Base-by-base conservation (phyloP, 768 basidiomycete species). In the Boletus coccyginus region DNA sequence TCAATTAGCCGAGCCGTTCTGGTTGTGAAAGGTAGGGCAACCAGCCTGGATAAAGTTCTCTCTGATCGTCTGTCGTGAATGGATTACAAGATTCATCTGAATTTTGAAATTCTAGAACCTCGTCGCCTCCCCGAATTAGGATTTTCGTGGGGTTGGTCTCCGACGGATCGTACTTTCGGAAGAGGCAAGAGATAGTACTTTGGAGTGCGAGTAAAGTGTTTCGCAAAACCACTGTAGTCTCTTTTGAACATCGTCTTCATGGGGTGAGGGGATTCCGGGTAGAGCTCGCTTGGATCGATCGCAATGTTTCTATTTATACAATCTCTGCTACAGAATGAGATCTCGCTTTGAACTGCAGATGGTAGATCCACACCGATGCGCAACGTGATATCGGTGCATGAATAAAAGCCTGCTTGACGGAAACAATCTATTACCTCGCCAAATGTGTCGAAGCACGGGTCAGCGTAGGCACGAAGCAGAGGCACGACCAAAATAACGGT, bases 51-150 rank as follows among this genome's bases (percentile, higher is more conserved):
- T 14, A 50, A 76, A 72, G 45, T 72, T 55, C 36, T 52, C 42
- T 16, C 63, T 52, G 36, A 77, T 62, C 14, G 39, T 80, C 79
- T 0, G 71, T 73, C 0, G 72, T 67, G 51, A 78, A 81, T 0
- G 75, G 74, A 55, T 78, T 56, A 14, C 66, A 66, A 0, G 62
- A 66, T 1, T 56, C 27, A 1, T 50, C 12, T 5, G 45, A 56
- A 4, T 57, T 56, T 27, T 68, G 61, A 52, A 68, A 71, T 46
- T 78, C 77, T 1, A 77, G 76, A 0, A 70, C 71, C 0, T 70
- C 70, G 61, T 83, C 79, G 2, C 73, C 77, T 1, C 77, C 78
- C 7, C 57, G 52, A 6, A 75, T 64, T 0, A 70, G 66, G 2
- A 56, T 42, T 27, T 70, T 72, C 0, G 62, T 56, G 1, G 74